A percentile compares a stretch with the other conserved stretches of the same genome.
These are phyloP conservation scores for Angomonas desouzai DNA, from an alignment of 208 protist genomes.

Conservation along the genomic window DNA sequence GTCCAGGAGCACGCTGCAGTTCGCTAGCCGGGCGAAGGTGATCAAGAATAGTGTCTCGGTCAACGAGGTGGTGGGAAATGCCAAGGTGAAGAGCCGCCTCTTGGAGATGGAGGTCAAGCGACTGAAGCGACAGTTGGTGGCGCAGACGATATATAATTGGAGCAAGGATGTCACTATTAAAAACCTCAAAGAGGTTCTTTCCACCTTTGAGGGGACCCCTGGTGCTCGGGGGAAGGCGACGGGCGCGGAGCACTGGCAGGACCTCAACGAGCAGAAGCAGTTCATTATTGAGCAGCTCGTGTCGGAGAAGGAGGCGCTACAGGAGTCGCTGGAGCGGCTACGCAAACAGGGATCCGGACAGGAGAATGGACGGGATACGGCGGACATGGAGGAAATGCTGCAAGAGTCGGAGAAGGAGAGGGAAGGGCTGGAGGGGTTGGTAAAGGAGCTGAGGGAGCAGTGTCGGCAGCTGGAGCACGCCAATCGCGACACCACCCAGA, in stretches of 20 bases:
- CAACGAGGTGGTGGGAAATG: constrained; percentile 54
- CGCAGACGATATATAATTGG: constrained; percentile 71
- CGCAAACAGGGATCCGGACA: neutral
- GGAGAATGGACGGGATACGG: constrained; percentile 14
- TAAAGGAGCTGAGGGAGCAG: constrained; percentile 57
- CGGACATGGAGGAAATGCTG: constrained; percentile 36
- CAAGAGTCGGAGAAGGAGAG: constrained; percentile 36
- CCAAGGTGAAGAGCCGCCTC: constrained; percentile 41
- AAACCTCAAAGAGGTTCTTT: constrained; percentile 25
- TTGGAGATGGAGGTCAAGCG: constrained; percentile 40
- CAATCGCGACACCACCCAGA: constrained; percentile 26
- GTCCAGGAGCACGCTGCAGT: constrained; percentile 78
- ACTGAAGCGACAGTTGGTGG: constrained; percentile 35
- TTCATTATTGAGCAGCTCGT: constrained; percentile 61
- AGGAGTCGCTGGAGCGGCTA: constrained; percentile 25
- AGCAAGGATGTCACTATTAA: constrained; percentile 50
- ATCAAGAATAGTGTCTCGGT: constrained; percentile 60
- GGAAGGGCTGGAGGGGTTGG: constrained; percentile 28
- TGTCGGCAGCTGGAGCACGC: constrained; percentile 66
- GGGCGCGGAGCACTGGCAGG: neutral
- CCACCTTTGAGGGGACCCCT: neutral
- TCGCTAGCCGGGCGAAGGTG: constrained; percentile 58
- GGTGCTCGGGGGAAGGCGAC: neutral
- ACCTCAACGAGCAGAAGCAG: constrained; percentile 34
- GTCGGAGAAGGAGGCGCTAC: constrained; percentile 42